Evolutionary conservation across 2,329 filamentous ascomycete genomes (phyloP), one percentile per base, ranked within the genome.

Genomic region (Mollisia scopiformis): DNA sequence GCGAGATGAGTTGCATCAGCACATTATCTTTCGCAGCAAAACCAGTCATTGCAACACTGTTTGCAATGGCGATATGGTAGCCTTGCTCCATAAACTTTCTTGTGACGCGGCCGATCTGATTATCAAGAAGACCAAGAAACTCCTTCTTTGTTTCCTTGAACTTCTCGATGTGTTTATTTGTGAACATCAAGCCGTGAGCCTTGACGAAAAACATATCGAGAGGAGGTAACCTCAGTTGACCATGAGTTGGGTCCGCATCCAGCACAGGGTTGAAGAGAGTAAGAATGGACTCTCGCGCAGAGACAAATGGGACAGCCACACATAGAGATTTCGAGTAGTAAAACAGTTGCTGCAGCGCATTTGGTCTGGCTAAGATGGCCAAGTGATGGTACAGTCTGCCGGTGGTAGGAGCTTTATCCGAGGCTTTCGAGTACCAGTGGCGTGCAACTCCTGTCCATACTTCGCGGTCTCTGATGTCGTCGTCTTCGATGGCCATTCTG

Each of bases 311-410:
- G 2, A 66, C 63, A 3, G 61, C 0, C 0, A 90, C 90, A 28
- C 86, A 90, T 0, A 94, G 79, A 0, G 87, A 87, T 62, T 91
- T 91, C 0, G 82, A 77, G 65, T 93, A 94, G 62, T 86, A 91
- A 68, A 85, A 92, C 0, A 93, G 75, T 71, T 94, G 90, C 58
- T 89, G 85, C 0, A 92, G 74, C 0, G 84, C 83, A 61, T 91
- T 88, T 0, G 89, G 89, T 0, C 89, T 77, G 0, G 91, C 88
- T 0, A 94, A 74, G 27, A 94, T 93, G 0, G 93, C 94, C 0
- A 97, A 78, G 69, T 97, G 93, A 67, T 98, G 93, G 61, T 97
- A 95, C 0, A 98, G 80, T 0, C 93, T 82, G 0, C 94, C 94
- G 0, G 90, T 87, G 0, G 83, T 84, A 0, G 93, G 92, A 0